phyloP scores from a whole-genome alignment of 129 eudicot species.

The Lonicera japonica region DNA sequence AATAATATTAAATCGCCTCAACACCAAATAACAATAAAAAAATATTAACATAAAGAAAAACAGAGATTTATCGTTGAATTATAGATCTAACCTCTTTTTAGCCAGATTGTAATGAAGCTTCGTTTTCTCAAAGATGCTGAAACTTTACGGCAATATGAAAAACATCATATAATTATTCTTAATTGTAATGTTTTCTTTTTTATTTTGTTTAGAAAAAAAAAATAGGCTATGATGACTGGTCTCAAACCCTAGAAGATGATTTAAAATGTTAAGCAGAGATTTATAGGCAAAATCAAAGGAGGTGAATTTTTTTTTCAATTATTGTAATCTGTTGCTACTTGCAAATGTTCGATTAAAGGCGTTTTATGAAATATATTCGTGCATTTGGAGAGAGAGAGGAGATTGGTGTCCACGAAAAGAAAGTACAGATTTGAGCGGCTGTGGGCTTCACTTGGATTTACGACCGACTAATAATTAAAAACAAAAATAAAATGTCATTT shows the following conservation, averaged over 20 bases:
- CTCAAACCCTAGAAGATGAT: conserved; percentile 8
- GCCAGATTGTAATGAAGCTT: conserved; percentile 46
- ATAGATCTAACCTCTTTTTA: conserved; percentile 42
- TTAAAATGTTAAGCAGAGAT: conserved; percentile 29
- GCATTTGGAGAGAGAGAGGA: background rate
- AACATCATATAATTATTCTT: too few relatives aligned
- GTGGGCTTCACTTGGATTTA: too few relatives aligned
- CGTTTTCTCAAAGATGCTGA: background rate
- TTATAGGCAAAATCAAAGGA: conserved; percentile 27
- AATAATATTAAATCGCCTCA: background rate
- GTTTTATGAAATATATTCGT: too few relatives aligned
- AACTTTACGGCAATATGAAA: background rate
- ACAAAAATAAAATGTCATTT: too few relatives aligned
- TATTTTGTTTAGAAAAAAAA: background rate
- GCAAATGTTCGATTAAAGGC: background rate
- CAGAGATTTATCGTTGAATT: background rate
- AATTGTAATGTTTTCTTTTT: too few relatives aligned
- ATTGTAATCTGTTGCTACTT: too few relatives aligned
- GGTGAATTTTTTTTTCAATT: background rate
- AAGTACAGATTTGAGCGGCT: too few relatives aligned
- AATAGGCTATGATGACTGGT: conserved; percentile 10
- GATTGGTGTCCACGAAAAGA: background rate
- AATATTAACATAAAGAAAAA: background rate
- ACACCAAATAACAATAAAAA: background rate
- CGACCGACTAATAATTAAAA: too few relatives aligned